Evolutionary conservation across 257 asterid genomes (phyloP).

Genomic region (Jasminum sambac): DNA sequence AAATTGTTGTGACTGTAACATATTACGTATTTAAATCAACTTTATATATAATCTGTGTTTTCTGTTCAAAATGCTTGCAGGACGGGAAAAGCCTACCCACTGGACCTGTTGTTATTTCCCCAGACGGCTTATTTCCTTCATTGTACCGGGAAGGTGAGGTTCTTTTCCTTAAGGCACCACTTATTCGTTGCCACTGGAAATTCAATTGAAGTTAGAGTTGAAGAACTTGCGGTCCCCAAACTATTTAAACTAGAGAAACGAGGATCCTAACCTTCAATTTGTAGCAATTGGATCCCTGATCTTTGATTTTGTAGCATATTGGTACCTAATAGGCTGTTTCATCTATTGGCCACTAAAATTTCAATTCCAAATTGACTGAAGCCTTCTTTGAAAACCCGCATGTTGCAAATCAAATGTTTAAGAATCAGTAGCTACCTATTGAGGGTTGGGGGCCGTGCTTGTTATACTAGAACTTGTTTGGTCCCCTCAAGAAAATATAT

Average conservation of each 20-base stretch:
- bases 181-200: background rate
- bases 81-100: slow-evolving; percentile 94
- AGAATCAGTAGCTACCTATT: background rate
- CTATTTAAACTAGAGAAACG: background rate
- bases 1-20: background rate
- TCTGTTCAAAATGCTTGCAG: slow-evolving; percentile 47
- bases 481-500: background rate
- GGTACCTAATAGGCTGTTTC: background rate
- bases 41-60: background rate
- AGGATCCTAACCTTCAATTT: slow-evolving; percentile 5
- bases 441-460: background rate
- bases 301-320: background rate
- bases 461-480: background rate
- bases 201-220: background rate
- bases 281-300: background rate
- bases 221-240: background rate
- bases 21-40: background rate
- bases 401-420: background rate
- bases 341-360: background rate
- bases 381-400: background rate
- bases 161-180: slow-evolving; percentile 6
- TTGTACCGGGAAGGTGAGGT: slow-evolving; percentile 82
- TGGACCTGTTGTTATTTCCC: slow-evolving; percentile 99
- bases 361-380: background rate
- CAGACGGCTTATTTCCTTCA: slow-evolving; percentile 96